These are phyloP conservation scores for Saturnispora halmiae DNA, from an alignment of 805 yeast genomes.

Conservation along the genomic window DNA sequence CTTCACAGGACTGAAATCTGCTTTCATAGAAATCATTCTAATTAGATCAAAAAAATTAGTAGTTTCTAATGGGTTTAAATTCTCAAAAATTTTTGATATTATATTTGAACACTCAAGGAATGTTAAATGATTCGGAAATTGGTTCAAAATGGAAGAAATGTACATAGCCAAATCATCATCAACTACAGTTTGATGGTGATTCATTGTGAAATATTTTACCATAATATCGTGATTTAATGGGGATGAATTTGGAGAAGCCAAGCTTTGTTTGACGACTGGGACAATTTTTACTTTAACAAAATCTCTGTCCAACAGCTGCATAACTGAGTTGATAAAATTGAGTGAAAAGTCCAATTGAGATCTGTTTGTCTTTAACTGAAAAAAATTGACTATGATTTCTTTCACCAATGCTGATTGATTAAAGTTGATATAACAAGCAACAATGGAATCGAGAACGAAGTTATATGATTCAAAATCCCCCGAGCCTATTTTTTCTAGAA, in stretches of 20 bases:
- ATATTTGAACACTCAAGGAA: slow-evolving; percentile 46
- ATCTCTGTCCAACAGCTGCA: slow-evolving; percentile 28
- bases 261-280: slow-evolving; percentile 21
- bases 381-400: slow-evolving; percentile 19
- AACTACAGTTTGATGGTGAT: slow-evolving; percentile 13
- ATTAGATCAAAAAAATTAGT: slow-evolving; percentile 9
- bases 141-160: slow-evolving; percentile 25
- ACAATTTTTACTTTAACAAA: slow-evolving; percentile 24
- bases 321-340: slow-evolving; percentile 39
- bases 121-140: slow-evolving; percentile 50
- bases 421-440: slow-evolving; percentile 18
- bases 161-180: neutral
- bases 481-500: slow-evolving; percentile 46
- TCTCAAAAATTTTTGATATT: slow-evolving; percentile 27
- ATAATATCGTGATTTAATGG: slow-evolving; percentile 62
- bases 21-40: slow-evolving; percentile 1
- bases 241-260: slow-evolving; percentile 29
- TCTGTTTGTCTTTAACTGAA: neutral
- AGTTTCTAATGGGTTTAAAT: neutral
- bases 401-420: slow-evolving; percentile 22
- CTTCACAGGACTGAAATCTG: slow-evolving; percentile 12
- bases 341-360: slow-evolving; percentile 32
- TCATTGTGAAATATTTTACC: slow-evolving; percentile 25
- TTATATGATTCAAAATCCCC: slow-evolving; percentile 60
- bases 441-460: slow-evolving; percentile 40